Conservation (phyloP, 768 basidiomycete genomes). For the Calocera cornea region DNA sequence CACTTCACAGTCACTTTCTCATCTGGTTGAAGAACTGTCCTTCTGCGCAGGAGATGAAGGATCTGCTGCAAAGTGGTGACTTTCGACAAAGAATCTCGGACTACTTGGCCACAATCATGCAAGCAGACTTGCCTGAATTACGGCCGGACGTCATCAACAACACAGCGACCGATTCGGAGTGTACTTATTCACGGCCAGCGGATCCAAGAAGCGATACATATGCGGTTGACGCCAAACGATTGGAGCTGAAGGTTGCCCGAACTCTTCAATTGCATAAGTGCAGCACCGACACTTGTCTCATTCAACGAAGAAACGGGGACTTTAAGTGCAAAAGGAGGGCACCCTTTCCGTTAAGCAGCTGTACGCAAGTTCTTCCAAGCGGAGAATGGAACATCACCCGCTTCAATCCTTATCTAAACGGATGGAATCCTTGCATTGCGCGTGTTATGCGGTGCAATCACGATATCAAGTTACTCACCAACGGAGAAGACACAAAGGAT, state of each 20-base stretch:
- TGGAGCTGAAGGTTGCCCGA: constrained; percentile 23
- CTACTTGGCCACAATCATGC: neutral
- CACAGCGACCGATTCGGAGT: constrained; percentile 4
- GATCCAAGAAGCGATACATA: too few relatives aligned
- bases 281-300: constrained; percentile 17
- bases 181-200: constrained; percentile 26
- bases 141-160: neutral
- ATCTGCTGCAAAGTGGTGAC: constrained; percentile 16
- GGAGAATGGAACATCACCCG: too few relatives aligned
- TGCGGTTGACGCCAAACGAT: too few relatives aligned
- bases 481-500: constrained; percentile 25
- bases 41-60: constrained; percentile 20
- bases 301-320: constrained; percentile 7
- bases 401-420: constrained; percentile 16
- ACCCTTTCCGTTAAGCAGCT: constrained; percentile 16
- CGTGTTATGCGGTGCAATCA: constrained; percentile 27
- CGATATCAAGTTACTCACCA: constrained; percentile 30
- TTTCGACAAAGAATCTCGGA: constrained; percentile 15
- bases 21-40: constrained; percentile 28
- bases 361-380: too few relatives aligned
- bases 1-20: constrained; percentile 17
- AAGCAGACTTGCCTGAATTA: neutral
- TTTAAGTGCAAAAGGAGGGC: constrained; percentile 26
- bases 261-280: constrained; percentile 29
- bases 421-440: constrained; percentile 20